Conservation (phyloP, 495 filamentous ascomycete species). For the Trichoderma virens region DNA sequence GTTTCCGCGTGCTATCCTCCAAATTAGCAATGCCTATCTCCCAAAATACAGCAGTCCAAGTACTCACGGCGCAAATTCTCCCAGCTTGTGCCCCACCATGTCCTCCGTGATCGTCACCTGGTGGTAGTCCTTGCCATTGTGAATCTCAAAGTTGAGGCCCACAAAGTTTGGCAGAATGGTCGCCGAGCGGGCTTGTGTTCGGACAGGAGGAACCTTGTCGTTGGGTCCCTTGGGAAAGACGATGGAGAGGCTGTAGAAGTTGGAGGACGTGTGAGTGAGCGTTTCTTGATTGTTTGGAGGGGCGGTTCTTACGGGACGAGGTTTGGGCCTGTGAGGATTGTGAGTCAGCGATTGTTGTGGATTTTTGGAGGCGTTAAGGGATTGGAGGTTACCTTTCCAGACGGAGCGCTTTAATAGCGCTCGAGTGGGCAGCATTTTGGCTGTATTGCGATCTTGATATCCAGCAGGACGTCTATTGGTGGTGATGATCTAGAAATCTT, state of each 20-base stretch:
- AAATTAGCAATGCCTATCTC: conserved; percentile 1
- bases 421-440: conserved; percentile 47
- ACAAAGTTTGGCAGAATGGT: conserved; percentile 97
- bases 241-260: conserved; percentile 49
- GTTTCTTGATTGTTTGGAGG: neutral
- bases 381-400: conserved; percentile 45
- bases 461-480: neutral
- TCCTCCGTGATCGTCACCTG: conserved; percentile 89
- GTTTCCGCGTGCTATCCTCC: conserved; percentile 70
- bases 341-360: conserved; percentile 13
- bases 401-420: conserved; percentile 46
- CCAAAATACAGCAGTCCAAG: neutral
- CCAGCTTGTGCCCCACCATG: conserved; percentile 97
- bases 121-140: conserved; percentile 90
- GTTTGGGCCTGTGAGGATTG: conserved; percentile 47
- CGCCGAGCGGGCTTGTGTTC: conserved; percentile 79
- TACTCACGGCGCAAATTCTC: conserved; percentile 86
- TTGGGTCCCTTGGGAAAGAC: conserved; percentile 49
- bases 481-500: neutral
- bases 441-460: neutral
- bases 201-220: conserved; percentile 61
- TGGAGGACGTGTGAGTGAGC: conserved; percentile 7
- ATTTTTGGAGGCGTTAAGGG: neutral
- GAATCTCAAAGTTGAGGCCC: conserved; percentile 82
- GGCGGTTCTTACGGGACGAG: conserved; percentile 55